Evolutionary conservation across 1,284 basidiomycete genomes (phyloP), one percentile per base, ranked within the genome.

Genomic region (Ustilago xerochloae): DNA sequence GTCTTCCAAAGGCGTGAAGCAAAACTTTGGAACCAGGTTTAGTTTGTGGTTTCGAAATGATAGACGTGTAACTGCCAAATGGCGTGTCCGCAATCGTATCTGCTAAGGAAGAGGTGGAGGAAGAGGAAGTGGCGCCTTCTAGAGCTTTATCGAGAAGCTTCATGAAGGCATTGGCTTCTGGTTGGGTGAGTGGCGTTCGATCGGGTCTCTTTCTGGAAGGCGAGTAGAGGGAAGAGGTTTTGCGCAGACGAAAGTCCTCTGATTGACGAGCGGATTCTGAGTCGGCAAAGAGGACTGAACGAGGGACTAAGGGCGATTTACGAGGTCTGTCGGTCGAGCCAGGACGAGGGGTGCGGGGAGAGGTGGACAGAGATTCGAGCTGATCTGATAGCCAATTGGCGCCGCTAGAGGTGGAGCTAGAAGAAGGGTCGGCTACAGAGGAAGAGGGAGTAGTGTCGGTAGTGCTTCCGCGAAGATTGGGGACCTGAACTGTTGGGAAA

Each of bases 111-210:
- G 50, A 30, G 20, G 51, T 9, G 10, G 55, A 29, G 10, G 56
- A 4, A 20, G 52, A 0, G 15, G 47, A n/a, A 10, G 63, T 49
- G 10, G 29, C 59, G 18, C 62, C 63, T 36, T 46, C 62, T 4
- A 75, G 52, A 5, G 72, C 72, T 29, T 59, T 48, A 45, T 63
- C 57, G 41, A 75, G 63, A 2, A 75, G 60, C 15, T 43, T 53
- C 58, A 60, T 60, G 53, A 75, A 75, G 1, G 61, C 67, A 18
- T 70, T 66, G 5, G 68, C 67, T 55, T 75, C 73, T n/a, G 58
- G 59, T 29, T 61, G 53, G 1, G 67, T 71, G 6, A 75, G 51
- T 7, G 73, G 67, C 2, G 63, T 58, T 13, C 66, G 50, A 29
- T 75, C 63, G 52, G 57, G 54, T 1, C 52, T 50, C 28, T 63